These are phyloP conservation scores for Neofusicoccum parvum DNA, from an alignment of 2,329 filamentous ascomycete species.

Conservation along the genomic window DNA sequence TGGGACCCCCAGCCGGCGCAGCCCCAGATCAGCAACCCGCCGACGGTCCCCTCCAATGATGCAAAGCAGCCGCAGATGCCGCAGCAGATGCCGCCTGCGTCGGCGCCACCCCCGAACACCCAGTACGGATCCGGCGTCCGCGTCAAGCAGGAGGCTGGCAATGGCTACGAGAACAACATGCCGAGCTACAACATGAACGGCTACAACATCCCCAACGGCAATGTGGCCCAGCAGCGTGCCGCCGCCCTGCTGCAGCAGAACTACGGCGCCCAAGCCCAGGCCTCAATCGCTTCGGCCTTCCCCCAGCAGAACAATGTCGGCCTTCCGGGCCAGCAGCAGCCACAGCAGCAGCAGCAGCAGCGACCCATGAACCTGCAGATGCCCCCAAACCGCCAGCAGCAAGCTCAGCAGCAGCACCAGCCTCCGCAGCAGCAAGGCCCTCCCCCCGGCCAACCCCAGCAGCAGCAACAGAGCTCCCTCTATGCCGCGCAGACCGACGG, in stretches of 20 bases:
- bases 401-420: conserved; percentile 39
- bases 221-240: conserved; percentile 58
- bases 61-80: conserved; percentile 33
- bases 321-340: conserved; percentile 27
- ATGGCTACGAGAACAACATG: conserved; percentile 32
- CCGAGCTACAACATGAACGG: conserved; percentile 38
- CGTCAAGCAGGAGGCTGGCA: conserved; percentile 57
- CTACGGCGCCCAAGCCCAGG: conserved; percentile 66
- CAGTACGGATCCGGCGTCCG: conserved; percentile 37
- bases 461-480: conserved; percentile 44
- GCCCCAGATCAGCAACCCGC: conserved; percentile 40
- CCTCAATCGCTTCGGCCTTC: conserved; percentile 66
- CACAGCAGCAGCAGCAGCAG: conserved; percentile 19
- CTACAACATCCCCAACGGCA: conserved; percentile 39
- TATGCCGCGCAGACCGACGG: conserved; percentile 74
- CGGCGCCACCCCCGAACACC: conserved; percentile 24
- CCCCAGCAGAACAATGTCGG: conserved; percentile 31
- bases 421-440: conserved; percentile 43
- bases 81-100: conserved; percentile 32
- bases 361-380: conserved; percentile 20
- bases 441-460: conserved; percentile 39
- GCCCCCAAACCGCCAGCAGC: conserved; percentile 23
- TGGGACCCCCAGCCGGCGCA: conserved; percentile 88
- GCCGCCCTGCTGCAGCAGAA: conserved; percentile 55
- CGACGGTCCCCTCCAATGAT: conserved; percentile 46